phyloP scores from a whole-genome alignment of 768 basidiomycete species.

The Mycena rosella region DNA sequence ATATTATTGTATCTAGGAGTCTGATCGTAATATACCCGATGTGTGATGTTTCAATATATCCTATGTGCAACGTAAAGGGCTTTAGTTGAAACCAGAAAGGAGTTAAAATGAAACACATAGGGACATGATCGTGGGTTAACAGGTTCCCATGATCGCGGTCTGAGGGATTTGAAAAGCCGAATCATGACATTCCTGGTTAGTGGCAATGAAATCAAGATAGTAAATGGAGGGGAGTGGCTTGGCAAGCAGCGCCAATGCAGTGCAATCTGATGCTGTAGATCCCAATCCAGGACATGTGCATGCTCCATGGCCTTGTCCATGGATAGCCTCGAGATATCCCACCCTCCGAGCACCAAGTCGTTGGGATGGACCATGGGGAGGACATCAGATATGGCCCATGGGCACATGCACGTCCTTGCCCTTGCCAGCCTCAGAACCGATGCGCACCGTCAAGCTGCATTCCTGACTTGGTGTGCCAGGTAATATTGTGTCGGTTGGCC shows the following conservation, averaged over 20 bases:
- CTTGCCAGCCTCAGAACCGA: slow-evolving; percentile 83
- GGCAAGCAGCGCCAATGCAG: slow-evolving; percentile 83
- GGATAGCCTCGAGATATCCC: slow-evolving; percentile 91
- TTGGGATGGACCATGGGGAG: slow-evolving; percentile 98
- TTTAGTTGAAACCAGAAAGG: too few relatives aligned
- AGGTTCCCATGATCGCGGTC: too few relatives aligned
- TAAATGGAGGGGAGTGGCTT: slow-evolving; percentile 94
- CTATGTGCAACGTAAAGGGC: too few relatives aligned
- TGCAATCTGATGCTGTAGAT: slow-evolving; percentile 94
- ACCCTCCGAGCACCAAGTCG: slow-evolving; percentile 96
- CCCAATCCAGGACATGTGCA: slow-evolving; percentile 94
- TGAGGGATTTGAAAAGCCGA: too few relatives aligned
- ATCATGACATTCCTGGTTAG: too few relatives aligned
- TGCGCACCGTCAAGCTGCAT: slow-evolving; percentile 92
- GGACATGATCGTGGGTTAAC: too few relatives aligned
- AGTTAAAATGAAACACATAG: too few relatives aligned
- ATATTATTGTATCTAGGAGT: too few relatives aligned
- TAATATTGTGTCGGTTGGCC: slow-evolving; percentile 94
- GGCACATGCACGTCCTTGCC: slow-evolving; percentile 95
- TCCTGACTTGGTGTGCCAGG: slow-evolving; percentile 94
- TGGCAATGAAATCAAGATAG: slow-evolving; percentile 97
- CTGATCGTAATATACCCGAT: too few relatives aligned
- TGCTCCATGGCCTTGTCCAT: slow-evolving; percentile 97
- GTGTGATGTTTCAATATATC: too few relatives aligned
- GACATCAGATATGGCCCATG: slow-evolving; percentile 88